Evolutionary conservation across 306 rosid species (phyloP), one percentile per base, ranked within the genome.

Genomic region (Cucurbita moschata): DNA sequence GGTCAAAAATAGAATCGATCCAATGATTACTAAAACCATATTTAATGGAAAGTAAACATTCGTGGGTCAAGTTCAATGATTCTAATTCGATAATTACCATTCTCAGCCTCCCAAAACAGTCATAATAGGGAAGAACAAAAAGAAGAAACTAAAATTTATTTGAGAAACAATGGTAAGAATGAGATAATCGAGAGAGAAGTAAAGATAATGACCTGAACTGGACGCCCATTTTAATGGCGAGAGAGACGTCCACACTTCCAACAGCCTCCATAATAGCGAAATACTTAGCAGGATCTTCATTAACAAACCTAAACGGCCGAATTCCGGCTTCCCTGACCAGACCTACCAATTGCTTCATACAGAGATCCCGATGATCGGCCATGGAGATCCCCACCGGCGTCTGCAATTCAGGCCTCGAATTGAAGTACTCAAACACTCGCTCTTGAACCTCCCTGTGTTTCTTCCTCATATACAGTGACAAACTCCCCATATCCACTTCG

Each of bases 141-240:
- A 30, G 7, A 50, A 14, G 54, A 50, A 14, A 50, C 54, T 5
- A 50, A 50, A 50, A 4, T 50, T 50, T n/a, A 14, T 50, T 5
- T 1, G 4, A 30, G 35, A 30, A 30, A 30, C 2, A 26, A 26
- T 26, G 26, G 26, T 26, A 50, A 50, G 18, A 50, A 50, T 5
- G 54, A 50, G n/a, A 50, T 50, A n/a, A 50, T 50, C 14, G 6
- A n/a, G 5, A 50, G 6, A n/a, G 15, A 50, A 14, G 14, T 7
- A 77, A 57, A 11, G 38, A 30, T 30, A 30, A 30, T 5, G 73
- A 93, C 98, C 98, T 94, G 74, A 77, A 94, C 68, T 94, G 98
- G 42, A 94, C 98, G 9, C 98, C 98, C 90, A 85, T 82, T 79
- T 94, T 94, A 74, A 94, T 94, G 51, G 82, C 98, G 1, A 94